phyloP scores from a whole-genome alignment of 768 basidiomycete genomes.

The Rhodosporidiobolus odoratus region DNA sequence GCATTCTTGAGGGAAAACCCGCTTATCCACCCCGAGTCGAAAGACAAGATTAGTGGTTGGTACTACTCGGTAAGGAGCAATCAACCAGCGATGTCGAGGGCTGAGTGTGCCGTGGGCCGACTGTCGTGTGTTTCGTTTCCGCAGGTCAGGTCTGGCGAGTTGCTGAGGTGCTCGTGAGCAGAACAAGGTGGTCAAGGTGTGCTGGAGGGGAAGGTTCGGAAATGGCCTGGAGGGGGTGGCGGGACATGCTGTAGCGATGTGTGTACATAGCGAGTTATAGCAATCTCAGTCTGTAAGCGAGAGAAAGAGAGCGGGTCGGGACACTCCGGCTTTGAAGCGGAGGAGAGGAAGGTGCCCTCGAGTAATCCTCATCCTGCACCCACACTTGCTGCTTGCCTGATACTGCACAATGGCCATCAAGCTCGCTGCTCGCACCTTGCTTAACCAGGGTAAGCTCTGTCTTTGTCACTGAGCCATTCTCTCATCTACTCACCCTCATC shows the following conservation, averaged over 20 bases:
- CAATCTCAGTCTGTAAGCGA: too few relatives aligned
- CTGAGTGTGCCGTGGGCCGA: too few relatives aligned
- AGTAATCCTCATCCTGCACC: neutral
- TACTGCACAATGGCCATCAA: slow-evolving; percentile 27
- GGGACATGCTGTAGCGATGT: too few relatives aligned
- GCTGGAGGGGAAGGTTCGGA: neutral
- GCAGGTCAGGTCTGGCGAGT: slow-evolving; percentile 6
- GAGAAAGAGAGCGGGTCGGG: too few relatives aligned
- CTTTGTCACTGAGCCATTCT: neutral
- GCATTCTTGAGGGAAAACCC: slow-evolving; percentile 11
- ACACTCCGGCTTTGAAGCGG: too few relatives aligned
- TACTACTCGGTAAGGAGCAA: neutral
- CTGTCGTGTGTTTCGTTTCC: neutral
- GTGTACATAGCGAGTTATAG: too few relatives aligned
- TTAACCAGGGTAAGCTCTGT: slow-evolving; percentile 9
- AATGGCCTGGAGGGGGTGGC: neutral
- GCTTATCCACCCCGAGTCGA: slow-evolving; percentile 9
- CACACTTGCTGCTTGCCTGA: neutral
- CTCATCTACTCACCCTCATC: neutral
- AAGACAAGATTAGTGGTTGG: slow-evolving; percentile 10
- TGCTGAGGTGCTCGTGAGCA: neutral
- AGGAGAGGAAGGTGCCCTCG: neutral
- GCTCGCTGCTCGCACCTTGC: slow-evolving; percentile 21
- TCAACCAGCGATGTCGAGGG: too few relatives aligned
- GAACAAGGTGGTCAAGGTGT: neutral